Base-by-base conservation (phyloP, 352 stramenopile genomes). In the Phytophthora sansomeana region DNA sequence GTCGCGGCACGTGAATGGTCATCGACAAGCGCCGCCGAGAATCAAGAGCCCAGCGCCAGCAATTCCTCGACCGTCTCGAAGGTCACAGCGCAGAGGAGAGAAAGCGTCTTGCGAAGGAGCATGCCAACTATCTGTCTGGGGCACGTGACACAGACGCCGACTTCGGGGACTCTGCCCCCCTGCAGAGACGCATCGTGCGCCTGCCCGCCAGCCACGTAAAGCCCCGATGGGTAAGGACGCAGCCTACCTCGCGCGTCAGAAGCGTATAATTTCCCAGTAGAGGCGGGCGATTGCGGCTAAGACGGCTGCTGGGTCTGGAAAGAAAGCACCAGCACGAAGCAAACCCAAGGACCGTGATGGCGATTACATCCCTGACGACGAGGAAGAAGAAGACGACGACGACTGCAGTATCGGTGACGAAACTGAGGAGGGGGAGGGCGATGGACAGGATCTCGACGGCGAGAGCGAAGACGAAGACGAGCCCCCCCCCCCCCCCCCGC, bases 301-400 rank as follows among this genome's bases (percentile, higher is more conserved):
- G 16, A 53, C 51, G 1, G 2, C 42, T 6, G 60, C 36, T 29
- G 44, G 28, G 0, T 52, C 35, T 0, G 42, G 59, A n/a, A 56
- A 60, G 33, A 67, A 46, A 14, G 28, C 16, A 35, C 1, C 19
- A 3, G 35, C n/a, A 4, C 19, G 5, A 24, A 6, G 46, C 6
- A 58, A 47, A 14, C 0, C 38, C 3, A 54, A 44, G n/a, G 50
- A 58, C 10, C 51, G 53, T 10, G 60, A 63, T 11, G 44, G 7
- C 10, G 42, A 58, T 4, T 62, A 26, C 13, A 5, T 52, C 10
- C 30, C 49, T n/a, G n/a, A n/a, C 5, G 48, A 33, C 1, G 58
- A 67, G 5, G 58, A 46, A 3, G 38, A 57, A 29, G 46, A 58
- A 10, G 36, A 53, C 3, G 47, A 42, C 7, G 29, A 13, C n/a